Percentiles rank a stretch among this genome's conserved stretches.
Evolutionary conservation across 2,329 filamentous ascomycete genomes (phyloP).

Genomic region (Calonectria hongkongensis): DNA sequence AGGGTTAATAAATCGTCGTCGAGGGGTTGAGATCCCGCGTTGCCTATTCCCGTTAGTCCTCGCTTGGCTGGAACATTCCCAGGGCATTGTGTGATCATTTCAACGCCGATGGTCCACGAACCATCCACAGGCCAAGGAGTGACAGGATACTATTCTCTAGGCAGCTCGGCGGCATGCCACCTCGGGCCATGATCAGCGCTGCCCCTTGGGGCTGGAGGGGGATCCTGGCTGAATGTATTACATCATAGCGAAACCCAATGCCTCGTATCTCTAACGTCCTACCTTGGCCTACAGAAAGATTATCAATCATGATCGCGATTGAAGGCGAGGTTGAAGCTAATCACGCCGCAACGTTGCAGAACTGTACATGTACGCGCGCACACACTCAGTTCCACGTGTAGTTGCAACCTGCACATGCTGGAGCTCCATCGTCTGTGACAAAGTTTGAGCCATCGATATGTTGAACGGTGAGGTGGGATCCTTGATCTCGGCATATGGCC

Average conservation of each 20-base stretch:
- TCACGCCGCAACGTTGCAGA: conserved; percentile 12
- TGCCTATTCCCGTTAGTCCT: conserved; percentile 20
- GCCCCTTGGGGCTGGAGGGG: conserved; percentile 23
- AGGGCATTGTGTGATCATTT: conserved; percentile 8
- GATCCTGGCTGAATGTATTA: conserved; percentile 31
- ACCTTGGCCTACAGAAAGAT: conserved; percentile 12
- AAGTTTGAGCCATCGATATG: conserved; percentile 31
- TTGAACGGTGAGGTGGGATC: conserved; percentile 29
- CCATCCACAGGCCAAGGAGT: conserved; percentile 3
- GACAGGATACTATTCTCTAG: conserved; percentile 27
- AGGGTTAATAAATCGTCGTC: conserved; percentile 15
- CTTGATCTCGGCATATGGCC: conserved; percentile 12
- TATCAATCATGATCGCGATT: background rate
- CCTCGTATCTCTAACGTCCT: conserved; percentile 20
- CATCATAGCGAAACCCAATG: conserved; percentile 26
- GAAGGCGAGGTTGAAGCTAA: background rate
- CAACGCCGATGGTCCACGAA: conserved; percentile 18
- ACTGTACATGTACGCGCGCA: background rate
- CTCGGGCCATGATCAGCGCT: conserved; percentile 49
- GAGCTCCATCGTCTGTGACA: conserved; percentile 39
- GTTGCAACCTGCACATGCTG: conserved; percentile 23
- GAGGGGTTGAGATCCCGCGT: conserved; percentile 20
- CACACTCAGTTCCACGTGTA: conserved; percentile 3
- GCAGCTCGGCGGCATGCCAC: conserved; percentile 45
- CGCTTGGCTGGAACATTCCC: conserved; percentile 5